Base-by-base conservation (phyloP, 495 filamentous ascomycete genomes). In the Cetradonia linearis region DNA sequence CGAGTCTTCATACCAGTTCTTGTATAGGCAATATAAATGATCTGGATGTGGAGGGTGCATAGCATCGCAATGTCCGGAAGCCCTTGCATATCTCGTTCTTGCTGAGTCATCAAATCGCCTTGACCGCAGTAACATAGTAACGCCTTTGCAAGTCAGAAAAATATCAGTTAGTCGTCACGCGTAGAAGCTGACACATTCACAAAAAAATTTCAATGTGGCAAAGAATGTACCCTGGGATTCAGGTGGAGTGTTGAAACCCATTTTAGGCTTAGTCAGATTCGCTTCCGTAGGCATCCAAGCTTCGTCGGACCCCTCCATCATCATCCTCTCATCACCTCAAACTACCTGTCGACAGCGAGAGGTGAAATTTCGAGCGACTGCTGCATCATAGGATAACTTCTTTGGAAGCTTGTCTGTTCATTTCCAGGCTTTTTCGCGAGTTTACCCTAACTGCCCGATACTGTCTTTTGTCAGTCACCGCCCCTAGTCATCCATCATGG, bases 401-500 rank as follows among this genome's bases (percentile, higher is more conserved):
- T 27, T 44, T 38, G 31, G 33, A 34, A 53, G 27, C 30, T 42
- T 42, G 33, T 31, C 30, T 36, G 16, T n/a, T 44, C 30, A n/a
- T 11, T 33, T 44, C n/a, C n/a, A 5, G 31, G 13, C 8, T 9
- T 28, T 25, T 25, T 34, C 3, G 18, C 25, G 30, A 14, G 14
- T 40, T 30, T n/a, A 7, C 31, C 16, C n/a, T 34, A 25, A 42
- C 36, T 9, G 46, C 27, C 34, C 18, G 10, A 53, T 4, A 50
- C 25, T 28, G 50, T 27, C 48, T n/a, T 8, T 60, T 47, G 49
- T 61, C 37, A 46, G 23, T 36, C 16, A 61, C n/a, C 30, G 50
- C 33, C 31, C 38, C 49, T 49, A 23, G 27, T 54, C 31, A 48
- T 30, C 62, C 63, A 65, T 58, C 67, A 84, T 83, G 80, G 76